phyloP scores from a whole-genome alignment of 352 stramenopile species.

The Pythium phragmiticola region DNA sequence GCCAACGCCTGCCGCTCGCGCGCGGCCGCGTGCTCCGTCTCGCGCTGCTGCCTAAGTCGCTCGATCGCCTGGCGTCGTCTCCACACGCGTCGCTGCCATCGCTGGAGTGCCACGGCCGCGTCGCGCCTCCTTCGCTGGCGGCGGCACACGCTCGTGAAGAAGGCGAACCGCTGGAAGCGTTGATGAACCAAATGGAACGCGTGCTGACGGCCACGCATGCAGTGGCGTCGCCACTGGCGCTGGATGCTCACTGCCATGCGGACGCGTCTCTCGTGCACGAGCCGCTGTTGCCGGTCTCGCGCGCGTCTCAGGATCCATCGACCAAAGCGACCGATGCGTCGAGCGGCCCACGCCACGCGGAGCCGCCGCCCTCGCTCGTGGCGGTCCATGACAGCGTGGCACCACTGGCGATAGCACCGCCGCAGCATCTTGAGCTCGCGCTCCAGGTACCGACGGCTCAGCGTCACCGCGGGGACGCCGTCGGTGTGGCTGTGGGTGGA shows the following conservation, averaged over 20 bases:
- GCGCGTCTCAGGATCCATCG: not conserved
- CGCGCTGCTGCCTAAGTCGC: constrained; percentile 6
- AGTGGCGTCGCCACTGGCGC: constrained; percentile 11
- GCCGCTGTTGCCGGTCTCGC: not conserved
- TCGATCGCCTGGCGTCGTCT: not conserved
- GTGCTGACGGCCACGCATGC: not conserved
- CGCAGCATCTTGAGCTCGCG: constrained; percentile 68
- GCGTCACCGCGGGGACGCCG: not conserved
- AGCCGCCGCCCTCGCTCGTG: constrained; percentile 9
- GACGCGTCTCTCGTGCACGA: not conserved
- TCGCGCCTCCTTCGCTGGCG: constrained; percentile 25
- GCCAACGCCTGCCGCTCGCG: constrained; percentile 45
- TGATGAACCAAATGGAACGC: constrained; percentile 41
- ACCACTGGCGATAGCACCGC: constrained; percentile 51
- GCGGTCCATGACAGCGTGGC: constrained; percentile 20
- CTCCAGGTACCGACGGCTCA: constrained; percentile 44
- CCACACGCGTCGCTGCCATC: constrained; percentile 40
- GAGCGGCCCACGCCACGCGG: constrained; percentile 1
- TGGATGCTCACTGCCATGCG: constrained; percentile 4
- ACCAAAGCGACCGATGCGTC: constrained; percentile 15
- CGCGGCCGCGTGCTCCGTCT: constrained; percentile 28
- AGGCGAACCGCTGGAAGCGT: constrained; percentile 41
- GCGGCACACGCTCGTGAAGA: constrained; percentile 37
- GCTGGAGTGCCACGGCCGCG: constrained; percentile 37
- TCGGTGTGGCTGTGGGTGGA: not conserved